Percentiles rank a stretch among this genome's conserved stretches.
Conservation (phyloP, 441 rosid genomes). For the Erodium texanum region DNA sequence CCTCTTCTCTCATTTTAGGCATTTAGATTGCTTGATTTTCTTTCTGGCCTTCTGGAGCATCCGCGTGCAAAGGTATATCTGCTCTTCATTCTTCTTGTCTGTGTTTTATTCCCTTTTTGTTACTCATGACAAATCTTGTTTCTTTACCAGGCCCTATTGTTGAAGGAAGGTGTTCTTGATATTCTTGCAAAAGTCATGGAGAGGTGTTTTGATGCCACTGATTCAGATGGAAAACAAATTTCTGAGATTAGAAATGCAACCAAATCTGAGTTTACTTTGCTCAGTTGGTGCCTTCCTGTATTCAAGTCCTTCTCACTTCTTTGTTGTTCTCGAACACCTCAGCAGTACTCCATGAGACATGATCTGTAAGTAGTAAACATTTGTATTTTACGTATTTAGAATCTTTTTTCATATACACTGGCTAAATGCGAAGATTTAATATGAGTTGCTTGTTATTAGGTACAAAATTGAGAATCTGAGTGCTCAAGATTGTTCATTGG, state of each 20-base stretch:
- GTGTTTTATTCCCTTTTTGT: slow-evolving; percentile 5
- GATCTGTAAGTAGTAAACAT: slow-evolving; percentile 48
- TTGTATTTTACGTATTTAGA: not conserved
- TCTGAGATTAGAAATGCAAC: slow-evolving; percentile 37
- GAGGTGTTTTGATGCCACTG: slow-evolving; percentile 50
- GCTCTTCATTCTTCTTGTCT: slow-evolving; percentile 2
- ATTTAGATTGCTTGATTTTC: slow-evolving; percentile 60
- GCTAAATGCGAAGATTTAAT: not conserved
- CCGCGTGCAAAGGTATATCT: slow-evolving; percentile 61
- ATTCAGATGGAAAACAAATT: slow-evolving; percentile 42
- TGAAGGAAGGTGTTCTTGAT: slow-evolving; percentile 55
- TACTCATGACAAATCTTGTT: slow-evolving; percentile 11
- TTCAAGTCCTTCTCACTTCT: slow-evolving; percentile 64
- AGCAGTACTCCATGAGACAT: slow-evolving; percentile 29
- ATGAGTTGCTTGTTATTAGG: slow-evolving; percentile 27
- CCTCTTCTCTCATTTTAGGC: slow-evolving; percentile 39
- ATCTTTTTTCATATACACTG: slow-evolving; percentile 13
- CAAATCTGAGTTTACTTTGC: slow-evolving; percentile 32
- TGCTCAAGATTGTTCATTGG: slow-evolving; percentile 48
- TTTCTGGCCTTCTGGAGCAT: slow-evolving; percentile 81
- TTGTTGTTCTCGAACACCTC: slow-evolving; percentile 38
- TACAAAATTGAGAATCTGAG: slow-evolving; percentile 41
- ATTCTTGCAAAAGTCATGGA: slow-evolving; percentile 50
- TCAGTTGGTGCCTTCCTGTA: slow-evolving; percentile 69
- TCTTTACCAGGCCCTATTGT: slow-evolving; percentile 48